phyloP scores from a whole-genome alignment of 441 rosid species.

The Erysimum cheiri region DNA sequence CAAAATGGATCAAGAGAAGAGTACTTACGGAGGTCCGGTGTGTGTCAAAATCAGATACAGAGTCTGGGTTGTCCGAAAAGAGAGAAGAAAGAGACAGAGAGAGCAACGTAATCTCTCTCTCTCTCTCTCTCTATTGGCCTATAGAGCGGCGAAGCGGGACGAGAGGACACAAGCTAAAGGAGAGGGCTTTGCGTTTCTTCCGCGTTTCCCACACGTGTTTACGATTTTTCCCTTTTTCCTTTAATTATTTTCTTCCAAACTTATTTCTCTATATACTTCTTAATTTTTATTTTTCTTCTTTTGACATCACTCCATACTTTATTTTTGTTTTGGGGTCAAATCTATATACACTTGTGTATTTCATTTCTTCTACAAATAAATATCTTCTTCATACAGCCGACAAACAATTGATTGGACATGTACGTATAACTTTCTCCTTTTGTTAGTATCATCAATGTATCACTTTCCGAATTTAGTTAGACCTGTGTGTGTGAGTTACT shows the following conservation, averaged over 20 bases:
- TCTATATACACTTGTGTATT: neutral
- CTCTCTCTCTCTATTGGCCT: constrained; percentile 16
- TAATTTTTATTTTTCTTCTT: too few relatives aligned
- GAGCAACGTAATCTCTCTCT: neutral
- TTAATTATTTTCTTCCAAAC: neutral
- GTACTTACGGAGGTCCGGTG: constrained; percentile 36
- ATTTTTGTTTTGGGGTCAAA: neutral
- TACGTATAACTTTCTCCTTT: too few relatives aligned
- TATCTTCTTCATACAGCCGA: neutral
- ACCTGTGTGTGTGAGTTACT: too few relatives aligned
- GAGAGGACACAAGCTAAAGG: constrained; percentile 31
- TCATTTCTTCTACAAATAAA: neutral
- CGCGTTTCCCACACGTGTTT: constrained; percentile 37
- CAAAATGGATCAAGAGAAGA: constrained; percentile 10
- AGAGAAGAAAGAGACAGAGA: constrained; percentile 27
- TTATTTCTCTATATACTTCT: too few relatives aligned
- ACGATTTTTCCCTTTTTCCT: neutral
- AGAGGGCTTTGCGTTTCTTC: constrained; percentile 36
- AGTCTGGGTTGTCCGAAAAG: constrained; percentile 30
- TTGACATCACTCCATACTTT: too few relatives aligned
- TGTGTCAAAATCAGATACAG: constrained; percentile 12
- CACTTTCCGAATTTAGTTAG: too few relatives aligned
- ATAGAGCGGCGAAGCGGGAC: constrained; percentile 33
- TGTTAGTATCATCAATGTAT: too few relatives aligned
- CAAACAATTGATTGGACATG: neutral